phyloP scores from a whole-genome alignment of 2,329 filamentous ascomycete species.

The Esteya vermicola region DNA sequence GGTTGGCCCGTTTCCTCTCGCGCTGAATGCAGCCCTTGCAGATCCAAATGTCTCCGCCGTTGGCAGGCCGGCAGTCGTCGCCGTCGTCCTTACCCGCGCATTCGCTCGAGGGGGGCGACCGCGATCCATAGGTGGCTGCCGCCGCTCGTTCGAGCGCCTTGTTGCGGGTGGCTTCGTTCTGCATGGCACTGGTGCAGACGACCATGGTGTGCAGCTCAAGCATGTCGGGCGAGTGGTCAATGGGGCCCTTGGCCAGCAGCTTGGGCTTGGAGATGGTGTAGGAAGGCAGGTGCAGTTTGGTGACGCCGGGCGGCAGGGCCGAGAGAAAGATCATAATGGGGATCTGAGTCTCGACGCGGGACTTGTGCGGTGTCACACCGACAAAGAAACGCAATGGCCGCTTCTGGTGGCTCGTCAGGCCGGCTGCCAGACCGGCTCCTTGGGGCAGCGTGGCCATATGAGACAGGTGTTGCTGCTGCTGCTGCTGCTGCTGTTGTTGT shows the following conservation, averaged over 20 bases:
- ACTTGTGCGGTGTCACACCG: constrained; percentile 61
- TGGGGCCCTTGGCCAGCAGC: constrained; percentile 59
- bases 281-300: constrained; percentile 71
- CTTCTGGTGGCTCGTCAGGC: background rate
- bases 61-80: constrained; percentile 59
- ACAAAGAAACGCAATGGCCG: constrained; percentile 18
- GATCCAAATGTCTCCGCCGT: constrained; percentile 88
- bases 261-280: constrained; percentile 94
- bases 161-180: constrained; percentile 49
- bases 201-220: constrained; percentile 68
- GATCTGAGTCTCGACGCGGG: constrained; percentile 92
- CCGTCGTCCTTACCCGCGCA: constrained; percentile 27
- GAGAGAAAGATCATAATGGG: constrained; percentile 70
- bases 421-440: no score
- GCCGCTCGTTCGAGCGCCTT: constrained; percentile 51
- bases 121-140: constrained; percentile 23
- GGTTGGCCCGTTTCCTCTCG: constrained; percentile 77
- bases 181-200: constrained; percentile 87
- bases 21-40: constrained; percentile 83
- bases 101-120: constrained; percentile 17
- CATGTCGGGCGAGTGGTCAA: constrained; percentile 54
- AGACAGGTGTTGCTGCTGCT: constrained; percentile 2
- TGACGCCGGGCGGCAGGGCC: constrained; percentile 60
- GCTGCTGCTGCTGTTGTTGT: constrained; percentile 4
- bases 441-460: no score